These are phyloP conservation scores for Epichloe typhina DNA, from an alignment of 2,329 filamentous ascomycete species.

Conservation along the genomic window DNA sequence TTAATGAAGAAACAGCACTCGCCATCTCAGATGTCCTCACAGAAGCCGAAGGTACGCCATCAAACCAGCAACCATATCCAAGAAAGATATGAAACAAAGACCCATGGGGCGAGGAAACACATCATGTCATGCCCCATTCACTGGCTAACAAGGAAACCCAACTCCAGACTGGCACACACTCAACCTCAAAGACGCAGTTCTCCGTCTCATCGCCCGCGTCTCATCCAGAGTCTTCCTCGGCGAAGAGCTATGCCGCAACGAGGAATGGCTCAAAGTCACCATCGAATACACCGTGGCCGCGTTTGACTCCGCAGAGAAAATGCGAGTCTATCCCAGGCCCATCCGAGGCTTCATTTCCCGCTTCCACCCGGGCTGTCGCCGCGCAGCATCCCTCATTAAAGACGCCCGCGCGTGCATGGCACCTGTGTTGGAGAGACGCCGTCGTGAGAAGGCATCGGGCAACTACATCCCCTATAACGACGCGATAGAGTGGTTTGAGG, in stretches of 20 bases:
- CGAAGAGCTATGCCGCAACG: conserved; percentile 24
- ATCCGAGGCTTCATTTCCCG: conserved; percentile 28
- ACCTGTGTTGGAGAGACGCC: background rate
- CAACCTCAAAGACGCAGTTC: background rate
- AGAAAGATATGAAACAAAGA: background rate
- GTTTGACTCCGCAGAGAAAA: conserved; percentile 9
- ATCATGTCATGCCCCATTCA: too few relatives aligned
- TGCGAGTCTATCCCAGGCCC: conserved; percentile 29
- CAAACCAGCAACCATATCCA: background rate
- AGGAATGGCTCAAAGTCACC: conserved; percentile 31
- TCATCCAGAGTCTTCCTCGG: conserved; percentile 27
- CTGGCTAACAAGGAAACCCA: background rate
- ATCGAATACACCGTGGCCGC: conserved; percentile 27
- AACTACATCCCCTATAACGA: conserved; percentile 22
- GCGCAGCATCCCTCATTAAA: background rate
- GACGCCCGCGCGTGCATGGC: background rate
- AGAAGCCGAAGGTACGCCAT: background rate
- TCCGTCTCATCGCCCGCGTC: conserved; percentile 1
- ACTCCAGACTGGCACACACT: conserved; percentile 1
- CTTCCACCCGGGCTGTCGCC: background rate
- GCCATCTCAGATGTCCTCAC: background rate
- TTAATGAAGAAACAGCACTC: background rate
- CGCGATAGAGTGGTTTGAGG: conserved; percentile 42
- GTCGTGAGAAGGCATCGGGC: conserved; percentile 8
- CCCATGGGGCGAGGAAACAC: too few relatives aligned